A percentile compares a stretch with the other conserved stretches of the same genome.
Evolutionary conservation across 305 asterid genomes (phyloP).

Genomic region (Euphrasia arctica): DNA sequence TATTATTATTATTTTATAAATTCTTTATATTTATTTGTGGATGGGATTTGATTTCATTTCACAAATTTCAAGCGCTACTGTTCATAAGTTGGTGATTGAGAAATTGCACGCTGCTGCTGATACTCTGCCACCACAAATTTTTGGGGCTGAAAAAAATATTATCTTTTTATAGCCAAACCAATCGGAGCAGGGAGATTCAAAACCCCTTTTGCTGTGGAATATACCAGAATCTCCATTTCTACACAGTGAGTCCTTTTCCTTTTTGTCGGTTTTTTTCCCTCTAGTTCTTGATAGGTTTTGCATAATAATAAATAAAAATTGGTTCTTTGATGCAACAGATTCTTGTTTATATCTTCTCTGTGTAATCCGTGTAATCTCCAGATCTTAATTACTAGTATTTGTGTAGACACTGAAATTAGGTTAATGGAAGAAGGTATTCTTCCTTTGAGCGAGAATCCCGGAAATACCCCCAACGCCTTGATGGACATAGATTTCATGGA

Average conservation of each 20-base stretch:
- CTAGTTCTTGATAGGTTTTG: background rate
- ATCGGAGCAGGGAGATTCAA: slow-evolving; percentile 13
- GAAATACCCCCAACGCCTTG: slow-evolving; percentile 44
- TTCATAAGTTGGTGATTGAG: background rate
- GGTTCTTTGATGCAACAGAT: background rate
- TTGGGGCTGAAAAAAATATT: slow-evolving; percentile 7
- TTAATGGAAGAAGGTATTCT: slow-evolving; percentile 62
- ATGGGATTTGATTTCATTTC: slow-evolving; percentile 27
- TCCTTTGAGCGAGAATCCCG: slow-evolving; percentile 37
- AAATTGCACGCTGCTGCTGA: slow-evolving; percentile 32
- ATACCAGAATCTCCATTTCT: slow-evolving; percentile 54
- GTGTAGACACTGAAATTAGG: too few relatives aligned
- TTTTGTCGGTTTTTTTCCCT: slow-evolving; percentile 14
- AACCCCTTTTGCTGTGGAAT: slow-evolving; percentile 42
- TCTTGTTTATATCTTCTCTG: too few relatives aligned
- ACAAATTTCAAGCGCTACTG: slow-evolving; percentile 3
- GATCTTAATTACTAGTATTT: background rate
- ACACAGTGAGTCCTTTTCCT: slow-evolving; percentile 37
- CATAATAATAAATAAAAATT: background rate
- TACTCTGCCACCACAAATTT: slow-evolving; percentile 35
- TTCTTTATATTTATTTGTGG: slow-evolving; percentile 20
- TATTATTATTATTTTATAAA: background rate
- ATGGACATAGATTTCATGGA: slow-evolving; percentile 91
- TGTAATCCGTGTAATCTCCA: background rate
- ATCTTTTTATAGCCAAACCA: slow-evolving; percentile 23